A percentile compares a stretch with the other conserved stretches of the same genome.
These are phyloP conservation scores for Thielaviopsis euricoi DNA, from an alignment of 2,329 filamentous ascomycete species.

Conservation along the genomic window DNA sequence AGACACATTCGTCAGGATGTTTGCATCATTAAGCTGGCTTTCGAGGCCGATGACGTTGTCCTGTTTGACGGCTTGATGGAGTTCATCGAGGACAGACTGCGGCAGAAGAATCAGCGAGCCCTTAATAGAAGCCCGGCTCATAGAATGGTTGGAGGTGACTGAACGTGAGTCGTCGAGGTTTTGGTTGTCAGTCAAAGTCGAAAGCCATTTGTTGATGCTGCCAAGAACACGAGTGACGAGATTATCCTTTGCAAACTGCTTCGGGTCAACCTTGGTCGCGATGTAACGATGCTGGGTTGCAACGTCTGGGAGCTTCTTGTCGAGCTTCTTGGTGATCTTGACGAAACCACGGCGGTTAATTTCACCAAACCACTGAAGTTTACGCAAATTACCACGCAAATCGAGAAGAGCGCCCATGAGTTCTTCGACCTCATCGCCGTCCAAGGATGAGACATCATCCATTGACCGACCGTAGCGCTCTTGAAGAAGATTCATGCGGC, in stretches of 20 bases:
- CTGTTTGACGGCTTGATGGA: slow-evolving; percentile 55
- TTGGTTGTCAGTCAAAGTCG: slow-evolving; percentile 51
- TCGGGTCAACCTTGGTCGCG: slow-evolving; percentile 75
- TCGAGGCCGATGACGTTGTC: slow-evolving; percentile 37
- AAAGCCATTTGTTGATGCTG: slow-evolving; percentile 83
- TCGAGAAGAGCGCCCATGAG: slow-evolving; percentile 81
- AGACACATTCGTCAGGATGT: slow-evolving; percentile 29
- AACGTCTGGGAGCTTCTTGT: slow-evolving; percentile 73
- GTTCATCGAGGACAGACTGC: slow-evolving; percentile 46
- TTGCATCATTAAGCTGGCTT: slow-evolving; percentile 14
- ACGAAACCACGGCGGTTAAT: slow-evolving; percentile 89
- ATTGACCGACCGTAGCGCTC: slow-evolving; percentile 68
- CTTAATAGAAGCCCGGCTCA: slow-evolving; percentile 62
- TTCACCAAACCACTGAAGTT: slow-evolving; percentile 94
- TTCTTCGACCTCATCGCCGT: slow-evolving; percentile 81
- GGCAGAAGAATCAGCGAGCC: slow-evolving; percentile 54
- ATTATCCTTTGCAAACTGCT: slow-evolving; percentile 65
- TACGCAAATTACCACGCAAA: slow-evolving; percentile 70
- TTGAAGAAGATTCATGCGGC: slow-evolving; percentile 71
- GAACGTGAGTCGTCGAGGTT: slow-evolving; percentile 54
- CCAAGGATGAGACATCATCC: slow-evolving; percentile 54
- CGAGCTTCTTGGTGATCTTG: slow-evolving; percentile 97
- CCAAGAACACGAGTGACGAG: slow-evolving; percentile 31
- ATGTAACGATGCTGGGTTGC: slow-evolving; percentile 74
- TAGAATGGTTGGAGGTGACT: slow-evolving; percentile 55